A percentile compares a stretch with the other conserved stretches of the same genome.
Conservation (phyloP, 371 early-diverging fungal genomes). For the Rhizopus sp. region DNA sequence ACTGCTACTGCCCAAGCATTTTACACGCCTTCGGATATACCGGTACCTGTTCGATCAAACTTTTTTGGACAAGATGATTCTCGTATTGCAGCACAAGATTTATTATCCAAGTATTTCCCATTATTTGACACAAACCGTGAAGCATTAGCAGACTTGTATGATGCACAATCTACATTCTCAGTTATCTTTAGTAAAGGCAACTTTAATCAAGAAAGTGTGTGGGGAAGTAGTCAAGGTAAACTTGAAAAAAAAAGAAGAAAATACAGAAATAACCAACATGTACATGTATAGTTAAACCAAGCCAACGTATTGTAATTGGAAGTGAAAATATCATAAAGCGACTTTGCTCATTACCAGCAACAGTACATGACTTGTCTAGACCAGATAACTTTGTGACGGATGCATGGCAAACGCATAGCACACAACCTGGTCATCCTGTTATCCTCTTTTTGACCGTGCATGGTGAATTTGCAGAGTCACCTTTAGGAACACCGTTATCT, state of each 20-base stretch:
- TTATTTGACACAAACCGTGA: constrained; percentile 43
- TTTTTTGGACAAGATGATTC: constrained; percentile 46
- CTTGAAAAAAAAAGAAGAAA: neutral
- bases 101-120: constrained; percentile 46
- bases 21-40: constrained; percentile 2
- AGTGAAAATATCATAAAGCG: constrained; percentile 39
- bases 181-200: constrained; percentile 28
- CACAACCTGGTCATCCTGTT: constrained; percentile 28
- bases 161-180: constrained; percentile 37
- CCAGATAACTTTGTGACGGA: constrained; percentile 52
- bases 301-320: constrained; percentile 16
- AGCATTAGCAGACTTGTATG: constrained; percentile 39
- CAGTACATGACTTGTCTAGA: constrained; percentile 46
- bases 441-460: constrained; percentile 50
- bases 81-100: constrained; percentile 33
- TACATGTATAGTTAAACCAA: constrained; percentile 3
- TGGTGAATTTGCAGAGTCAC: constrained; percentile 59
- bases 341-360: constrained; percentile 49
- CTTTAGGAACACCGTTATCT: constrained; percentile 28
- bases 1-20: constrained; percentile 22
- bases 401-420: constrained; percentile 53
- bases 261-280: neutral
- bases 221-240: constrained; percentile 44
- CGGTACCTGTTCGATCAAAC: constrained; percentile 19
- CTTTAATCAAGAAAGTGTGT: constrained; percentile 27